Evolutionary conservation across 768 basidiomycete species (phyloP), one percentile per base, ranked within the genome.

Genomic region (Kwoniella heveanensis): DNA sequence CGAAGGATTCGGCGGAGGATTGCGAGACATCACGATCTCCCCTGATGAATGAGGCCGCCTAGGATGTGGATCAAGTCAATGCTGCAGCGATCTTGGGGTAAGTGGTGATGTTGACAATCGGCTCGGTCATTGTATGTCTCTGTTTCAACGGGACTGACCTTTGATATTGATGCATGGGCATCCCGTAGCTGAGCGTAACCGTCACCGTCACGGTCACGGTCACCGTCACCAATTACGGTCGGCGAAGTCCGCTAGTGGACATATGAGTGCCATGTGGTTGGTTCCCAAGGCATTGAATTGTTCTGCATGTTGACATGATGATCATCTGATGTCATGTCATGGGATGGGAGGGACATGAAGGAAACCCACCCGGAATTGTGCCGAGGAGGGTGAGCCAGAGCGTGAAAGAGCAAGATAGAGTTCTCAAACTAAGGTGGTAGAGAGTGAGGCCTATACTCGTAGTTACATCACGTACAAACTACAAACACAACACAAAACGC

Each of bases 21-120:
- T 65, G 8, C 69, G 54, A 4, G 69, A 71, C 69, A 71, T 71
- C n/a, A n/a, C n/a, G n/a, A n/a, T n/a, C 47, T 39, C 29, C 55
- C 46, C 17, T 10, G 26, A 27, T 32, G 52, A 12, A 10, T n/a
- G 52, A 54, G 8, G 12, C 19, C 19, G 9, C 22, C 9, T 22
- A 49, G 10, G 10, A 49, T 8, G 51, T 30, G 17, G 25, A 44
- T 9, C 19, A 3, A 44, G 6, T 44, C 39, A 19, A 44, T n/a
- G n/a, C n/a, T n/a, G n/a, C n/a, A n/a, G n/a, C n/a, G n/a, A n/a
- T n/a, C n/a, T n/a, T n/a, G n/a, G n/a, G 39, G 6, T 17, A 44
- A 44, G 17, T 44, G 39, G 19, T 10, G 39, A 9, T 44, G 39
- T 44, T 44, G 39, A 44, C 8, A 9, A 3, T 44, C 19, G 39